Evolutionary conservation across 164 flowering plant genomes (phyloP), one percentile per base, ranked within the genome.

Genomic region (Litsea cubeba): DNA sequence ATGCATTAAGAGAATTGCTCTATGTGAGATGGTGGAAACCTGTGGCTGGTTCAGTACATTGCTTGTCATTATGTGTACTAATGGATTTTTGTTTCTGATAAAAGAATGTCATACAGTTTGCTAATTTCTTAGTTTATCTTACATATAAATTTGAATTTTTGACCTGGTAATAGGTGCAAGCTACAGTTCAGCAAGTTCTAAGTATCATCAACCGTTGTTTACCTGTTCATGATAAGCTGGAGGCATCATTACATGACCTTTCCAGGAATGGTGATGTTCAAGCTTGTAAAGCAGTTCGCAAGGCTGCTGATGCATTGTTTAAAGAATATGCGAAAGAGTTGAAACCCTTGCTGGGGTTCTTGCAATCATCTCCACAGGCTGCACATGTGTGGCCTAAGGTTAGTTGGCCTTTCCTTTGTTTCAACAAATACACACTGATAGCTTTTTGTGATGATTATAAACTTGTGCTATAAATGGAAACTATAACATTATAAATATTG

Each of bases 211-310:
- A 76, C 71, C 87, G 81, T 65, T 87, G 91, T 81, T 72, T 95
- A 75, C 23, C 72, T 7, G 78, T 87, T 70, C 97, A 90, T 72
- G 98, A 93, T 75, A 95, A 87, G 82, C 84, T 95, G 54, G 98
- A 90, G 77, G 87, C 91, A 68, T 93, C 99, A 22, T 80, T 95
- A 76, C 92, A 83, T 62, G 97, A 95, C 72, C 88, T 95, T 74
- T 91, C 97, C 25, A 86, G 99, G 83, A 88, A 89, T 2, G 99
- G 98, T 7, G 93, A 95, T 83, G 85, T 90, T 76, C 95, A 89
- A 86, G 86, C 91, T 77, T 93, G 98, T 82, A 95, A 95, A 86
- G 86, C 89, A 76, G 88, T 88, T 76, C 94, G 98, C 2, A 95
- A 91, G 85, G 75, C 89, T 57, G 86, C 91, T 73, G 98, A 91